Evolutionary conservation across 257 asterid genomes (phyloP), one percentile per base, ranked within the genome.

Genomic region (Solanum neorickii): DNA sequence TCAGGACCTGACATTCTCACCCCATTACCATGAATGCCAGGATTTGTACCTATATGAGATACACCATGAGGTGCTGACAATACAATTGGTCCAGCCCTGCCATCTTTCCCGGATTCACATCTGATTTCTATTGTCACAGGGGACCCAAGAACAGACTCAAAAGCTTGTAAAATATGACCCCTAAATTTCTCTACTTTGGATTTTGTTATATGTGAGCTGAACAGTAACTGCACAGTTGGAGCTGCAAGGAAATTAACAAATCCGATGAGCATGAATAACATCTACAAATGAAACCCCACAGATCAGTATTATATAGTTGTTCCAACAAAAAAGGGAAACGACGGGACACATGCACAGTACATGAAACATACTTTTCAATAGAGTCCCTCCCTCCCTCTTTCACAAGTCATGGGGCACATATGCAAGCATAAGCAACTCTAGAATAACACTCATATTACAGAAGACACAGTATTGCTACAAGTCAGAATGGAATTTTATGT

Each of bases 51-150:
- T 21, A 59, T 65, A 69, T 41, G 92, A 62, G 92, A 86, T 16
- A 83, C 86, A 76, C 88, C 88, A 37, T 88, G 93, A 90, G 94
- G 68, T 31, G 94, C 91, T 56, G 97, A 91, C 83, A 91, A 89
- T 20, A 90, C 83, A 76, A 92, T 89, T 8, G 91, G 91, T 8
- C 92, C 92, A 33, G 59, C 59, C 60, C 89, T 90, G 35, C 66
- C 86, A 56, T 93, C 96, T 86, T 88, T 83, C 82, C 91, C 90
- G 11, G 97, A 86, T 89, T 94, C 97, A 37, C 92, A 90, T 91
- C 95, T 90, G 86, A 97, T 95, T 90, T 97, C 99, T 44, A 97
- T 89, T 5, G 95, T 93, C 89, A 97, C 96, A 3, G 97, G 96
- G 69, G 96, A 93, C 84, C 93, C 91, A 85, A 97, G 96, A 90